These are phyloP conservation scores for Saccharomycopsis guyanensis DNA, from an alignment of 805 yeast species.

Conservation along the genomic window DNA sequence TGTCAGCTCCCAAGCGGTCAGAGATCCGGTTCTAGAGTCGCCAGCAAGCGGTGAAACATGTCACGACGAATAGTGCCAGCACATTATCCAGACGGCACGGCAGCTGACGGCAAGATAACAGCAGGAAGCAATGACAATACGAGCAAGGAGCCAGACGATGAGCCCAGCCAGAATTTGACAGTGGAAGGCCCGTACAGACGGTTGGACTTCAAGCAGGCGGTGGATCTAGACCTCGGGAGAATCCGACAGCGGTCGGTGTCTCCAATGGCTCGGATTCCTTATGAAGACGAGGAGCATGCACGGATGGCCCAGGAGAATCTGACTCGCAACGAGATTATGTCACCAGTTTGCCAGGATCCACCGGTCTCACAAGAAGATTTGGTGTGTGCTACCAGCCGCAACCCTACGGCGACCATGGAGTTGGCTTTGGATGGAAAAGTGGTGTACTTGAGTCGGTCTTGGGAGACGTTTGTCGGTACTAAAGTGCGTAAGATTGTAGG, in stretches of 20 bases:
- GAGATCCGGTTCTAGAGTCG: too few relatives aligned
- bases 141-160: too few relatives aligned
- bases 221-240: conserved; percentile 9
- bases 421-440: conserved; percentile 73
- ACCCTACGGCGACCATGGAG: conserved; percentile 77
- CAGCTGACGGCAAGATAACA: too few relatives aligned
- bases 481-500: conserved; percentile 43
- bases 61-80: too few relatives aligned
- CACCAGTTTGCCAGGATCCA: conserved; percentile 7
- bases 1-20: too few relatives aligned
- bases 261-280: conserved; percentile 6
- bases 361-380: conserved; percentile 36
- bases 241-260: conserved; percentile 17
- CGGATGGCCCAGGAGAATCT: neutral
- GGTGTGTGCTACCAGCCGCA: conserved; percentile 54
- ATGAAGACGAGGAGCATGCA: neutral
- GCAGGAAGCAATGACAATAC: too few relatives aligned
- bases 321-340: conserved; percentile 1
- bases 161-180: too few relatives aligned
- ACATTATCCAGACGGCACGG: too few relatives aligned
- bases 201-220: conserved; percentile 6
- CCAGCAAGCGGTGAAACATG: too few relatives aligned
- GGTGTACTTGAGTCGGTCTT: conserved; percentile 63
- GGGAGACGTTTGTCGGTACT: conserved; percentile 76
- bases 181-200: conserved; percentile 1